These are phyloP conservation scores for Lasiodiplodia hormozganensis DNA, from an alignment of 2,329 filamentous ascomycete genomes.

Conservation along the genomic window DNA sequence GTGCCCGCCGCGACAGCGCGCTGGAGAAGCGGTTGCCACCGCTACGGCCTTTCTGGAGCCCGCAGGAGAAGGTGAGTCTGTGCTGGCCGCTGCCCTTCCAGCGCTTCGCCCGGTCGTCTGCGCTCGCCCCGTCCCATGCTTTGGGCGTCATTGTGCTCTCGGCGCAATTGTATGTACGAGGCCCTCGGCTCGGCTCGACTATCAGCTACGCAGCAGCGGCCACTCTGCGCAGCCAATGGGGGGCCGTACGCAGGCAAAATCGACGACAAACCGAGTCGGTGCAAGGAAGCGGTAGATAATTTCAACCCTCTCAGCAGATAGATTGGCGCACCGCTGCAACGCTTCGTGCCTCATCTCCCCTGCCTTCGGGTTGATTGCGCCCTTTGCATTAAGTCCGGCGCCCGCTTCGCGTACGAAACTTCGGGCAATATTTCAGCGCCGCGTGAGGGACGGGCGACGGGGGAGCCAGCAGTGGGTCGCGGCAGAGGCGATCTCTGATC, in stretches of 20 bases:
- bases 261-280: slow-evolving; percentile 18
- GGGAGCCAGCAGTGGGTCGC: slow-evolving; percentile 17
- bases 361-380: slow-evolving; percentile 12
- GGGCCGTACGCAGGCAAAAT: slow-evolving; percentile 13
- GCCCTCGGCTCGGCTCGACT: slow-evolving; percentile 29
- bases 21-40: slow-evolving; percentile 8
- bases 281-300: slow-evolving; percentile 13
- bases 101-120: slow-evolving; percentile 1
- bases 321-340: slow-evolving; percentile 20
- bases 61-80: slow-evolving; percentile 7
- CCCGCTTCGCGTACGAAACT: slow-evolving; percentile 9
- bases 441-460: slow-evolving; percentile 12
- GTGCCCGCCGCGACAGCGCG: slow-evolving; percentile 3
- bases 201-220: slow-evolving; percentile 8
- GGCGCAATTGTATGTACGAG: slow-evolving; percentile 12
- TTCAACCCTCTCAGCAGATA: slow-evolving; percentile 18
- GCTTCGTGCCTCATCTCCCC: slow-evolving; percentile 17
- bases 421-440: slow-evolving; percentile 22
- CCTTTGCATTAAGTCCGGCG: slow-evolving; percentile 22
- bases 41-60: slow-evolving; percentile 13
- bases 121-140: slow-evolving; percentile 5
- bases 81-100: slow-evolving; percentile 18
- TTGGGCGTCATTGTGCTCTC: slow-evolving; percentile 19
- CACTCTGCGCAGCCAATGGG: slow-evolving; percentile 17
- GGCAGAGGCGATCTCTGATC: slow-evolving; percentile 22